Percentiles rank a stretch among this genome's conserved stretches.
Evolutionary conservation across 371 early-diverging fungal genomes (phyloP).

Genomic region (Mucor saturninus): DNA sequence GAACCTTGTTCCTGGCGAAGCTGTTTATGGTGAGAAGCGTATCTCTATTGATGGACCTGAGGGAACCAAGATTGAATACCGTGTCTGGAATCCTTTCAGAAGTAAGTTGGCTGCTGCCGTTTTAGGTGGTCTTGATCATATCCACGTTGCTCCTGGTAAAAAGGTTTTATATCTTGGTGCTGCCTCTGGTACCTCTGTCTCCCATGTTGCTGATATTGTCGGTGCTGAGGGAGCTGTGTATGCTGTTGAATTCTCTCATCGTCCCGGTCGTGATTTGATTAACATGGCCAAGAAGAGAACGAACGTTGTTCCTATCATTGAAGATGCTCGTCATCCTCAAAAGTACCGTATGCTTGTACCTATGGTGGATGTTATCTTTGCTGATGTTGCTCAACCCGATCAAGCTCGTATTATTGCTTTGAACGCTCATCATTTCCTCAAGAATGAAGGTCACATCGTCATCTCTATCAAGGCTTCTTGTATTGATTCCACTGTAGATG

Average conservation of each 20-base stretch:
- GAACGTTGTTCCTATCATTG: conserved; percentile 99
- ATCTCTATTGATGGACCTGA: conserved; percentile 95
- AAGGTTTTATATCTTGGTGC: conserved; percentile 99
- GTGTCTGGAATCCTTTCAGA: conserved; percentile 99
- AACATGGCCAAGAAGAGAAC: conserved; percentile 99
- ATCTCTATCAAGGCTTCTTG: conserved; percentile 99
- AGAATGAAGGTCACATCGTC: conserved; percentile 97
- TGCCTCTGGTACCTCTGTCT: conserved; percentile 98
- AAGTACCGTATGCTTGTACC: conserved; percentile 99
- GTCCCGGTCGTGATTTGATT: conserved; percentile 99
- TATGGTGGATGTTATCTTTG: conserved; percentile 99
- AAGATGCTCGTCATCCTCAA: conserved; percentile 99
- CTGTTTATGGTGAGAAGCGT: conserved; percentile 99
- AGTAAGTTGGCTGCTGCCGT: conserved; percentile 99
- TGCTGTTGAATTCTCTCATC: conserved; percentile 99
- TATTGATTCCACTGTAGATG: conserved; percentile 99
- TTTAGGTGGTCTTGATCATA: conserved; percentile 98
- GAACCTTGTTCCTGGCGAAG: conserved; percentile 98
- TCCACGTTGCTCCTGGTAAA: conserved; percentile 96
- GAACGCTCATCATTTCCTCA: conserved; percentile 99
- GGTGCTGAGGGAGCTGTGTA: conserved; percentile 99
- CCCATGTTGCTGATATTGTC: conserved; percentile 99
- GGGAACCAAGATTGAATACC: conserved; percentile 98
- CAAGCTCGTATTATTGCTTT: conserved; percentile 99
- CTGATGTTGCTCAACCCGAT: conserved; percentile 99